A percentile compares a stretch with the other conserved stretches of the same genome.
Evolutionary conservation across 2,329 filamentous ascomycete genomes (phyloP).

Genomic region (Leptodontidium sp.): DNA sequence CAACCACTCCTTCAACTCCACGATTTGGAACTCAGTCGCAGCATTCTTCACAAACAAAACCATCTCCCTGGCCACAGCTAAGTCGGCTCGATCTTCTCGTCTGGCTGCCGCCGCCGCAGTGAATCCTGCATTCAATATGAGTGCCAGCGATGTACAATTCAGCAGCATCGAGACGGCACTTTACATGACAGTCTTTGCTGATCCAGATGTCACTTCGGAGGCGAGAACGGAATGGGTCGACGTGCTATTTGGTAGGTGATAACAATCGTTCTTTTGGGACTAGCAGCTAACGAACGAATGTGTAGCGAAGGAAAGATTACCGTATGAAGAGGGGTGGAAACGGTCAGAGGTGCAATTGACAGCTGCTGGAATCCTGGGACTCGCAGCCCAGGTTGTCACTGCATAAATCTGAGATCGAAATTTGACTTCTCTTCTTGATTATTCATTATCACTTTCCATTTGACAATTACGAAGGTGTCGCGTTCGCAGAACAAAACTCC

Average conservation of each 20-base stretch:
- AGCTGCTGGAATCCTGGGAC: slow-evolving; percentile 5
- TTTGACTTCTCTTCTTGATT: neutral
- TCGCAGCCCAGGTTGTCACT: slow-evolving; percentile 8
- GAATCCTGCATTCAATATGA: slow-evolving; percentile 31
- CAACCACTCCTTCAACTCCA: slow-evolving; percentile 30
- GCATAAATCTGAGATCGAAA: neutral
- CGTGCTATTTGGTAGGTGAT: slow-evolving; percentile 12
- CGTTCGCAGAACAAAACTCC: neutral
- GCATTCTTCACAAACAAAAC: slow-evolving; percentile 18
- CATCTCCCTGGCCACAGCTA: slow-evolving; percentile 24
- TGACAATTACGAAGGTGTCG: neutral
- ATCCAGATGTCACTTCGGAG: neutral
- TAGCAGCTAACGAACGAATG: neutral
- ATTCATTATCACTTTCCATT: neutral
- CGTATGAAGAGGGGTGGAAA: slow-evolving; percentile 21
- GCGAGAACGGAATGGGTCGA: slow-evolving; percentile 24
- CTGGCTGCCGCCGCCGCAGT: slow-evolving; percentile 7
- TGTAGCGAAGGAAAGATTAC: slow-evolving; percentile 20
- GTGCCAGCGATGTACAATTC: neutral
- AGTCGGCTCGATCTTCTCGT: slow-evolving; percentile 14
- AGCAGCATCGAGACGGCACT: slow-evolving; percentile 28
- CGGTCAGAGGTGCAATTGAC: slow-evolving; percentile 8
- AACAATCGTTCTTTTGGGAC: neutral
- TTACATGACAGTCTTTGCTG: slow-evolving; percentile 24
- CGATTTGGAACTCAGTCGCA: slow-evolving; percentile 24